A percentile compares a stretch with the other conserved stretches of the same genome.
phyloP scores from a whole-genome alignment of 2,329 filamentous ascomycete species.

The Myriosclerotinia curreyana region DNA sequence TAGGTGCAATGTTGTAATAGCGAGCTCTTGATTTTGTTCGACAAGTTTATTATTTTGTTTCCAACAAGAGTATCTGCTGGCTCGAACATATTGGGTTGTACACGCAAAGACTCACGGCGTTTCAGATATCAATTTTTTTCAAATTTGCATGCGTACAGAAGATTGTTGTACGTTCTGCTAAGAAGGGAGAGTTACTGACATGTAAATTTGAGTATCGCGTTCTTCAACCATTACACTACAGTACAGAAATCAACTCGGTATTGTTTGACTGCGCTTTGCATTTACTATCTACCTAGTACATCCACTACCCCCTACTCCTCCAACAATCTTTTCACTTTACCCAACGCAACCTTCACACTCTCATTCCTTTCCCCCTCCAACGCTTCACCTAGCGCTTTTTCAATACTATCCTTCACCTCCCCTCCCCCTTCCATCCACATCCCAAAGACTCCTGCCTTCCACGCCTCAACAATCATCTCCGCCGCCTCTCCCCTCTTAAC shows the following conservation, averaged over 20 bases:
- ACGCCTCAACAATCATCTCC: slow-evolving; percentile 34
- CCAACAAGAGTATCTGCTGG: too few species aligned
- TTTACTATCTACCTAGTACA: neutral
- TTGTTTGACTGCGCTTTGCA: neutral
- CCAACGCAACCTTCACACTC: slow-evolving; percentile 32
- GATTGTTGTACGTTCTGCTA: too few species aligned
- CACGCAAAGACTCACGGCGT: too few species aligned
- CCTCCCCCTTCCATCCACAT: slow-evolving; percentile 30
- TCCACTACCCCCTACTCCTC: slow-evolving; percentile 14
- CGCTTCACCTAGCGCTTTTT: slow-evolving; percentile 28
- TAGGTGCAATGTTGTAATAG: too few species aligned
- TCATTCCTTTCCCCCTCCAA: slow-evolving; percentile 35
- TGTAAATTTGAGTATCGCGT: too few species aligned
- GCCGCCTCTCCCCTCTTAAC: slow-evolving; percentile 39
- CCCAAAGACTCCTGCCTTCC: slow-evolving; percentile 36
- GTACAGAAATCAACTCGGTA: too few species aligned
- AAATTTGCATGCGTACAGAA: too few species aligned
- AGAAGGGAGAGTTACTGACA: too few species aligned
- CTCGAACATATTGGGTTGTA: too few species aligned
- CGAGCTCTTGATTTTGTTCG: too few species aligned
- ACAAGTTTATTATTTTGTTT: too few species aligned
- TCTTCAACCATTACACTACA: neutral
- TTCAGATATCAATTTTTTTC: too few species aligned
- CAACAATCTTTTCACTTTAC: slow-evolving; percentile 31
- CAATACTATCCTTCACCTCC: slow-evolving; percentile 30